Percentiles rank a stretch among this genome's conserved stretches.
phyloP scores from a whole-genome alignment of 2,329 filamentous ascomycete genomes.

The Pseudogymnoascus sp. region DNA sequence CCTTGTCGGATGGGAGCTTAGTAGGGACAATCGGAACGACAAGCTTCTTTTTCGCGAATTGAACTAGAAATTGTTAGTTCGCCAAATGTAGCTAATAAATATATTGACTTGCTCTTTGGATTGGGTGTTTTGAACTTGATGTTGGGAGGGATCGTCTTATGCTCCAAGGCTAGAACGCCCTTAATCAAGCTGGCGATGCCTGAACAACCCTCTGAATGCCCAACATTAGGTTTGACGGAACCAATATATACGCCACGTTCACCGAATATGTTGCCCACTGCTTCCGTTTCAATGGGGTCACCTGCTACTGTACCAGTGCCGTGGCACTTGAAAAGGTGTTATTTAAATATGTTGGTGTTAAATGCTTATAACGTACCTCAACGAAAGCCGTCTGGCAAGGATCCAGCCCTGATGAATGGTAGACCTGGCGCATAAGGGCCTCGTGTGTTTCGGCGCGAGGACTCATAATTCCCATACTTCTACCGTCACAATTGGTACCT shows the following conservation, averaged over 20 bases:
- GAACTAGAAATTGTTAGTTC: no score
- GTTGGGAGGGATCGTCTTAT: conserved; percentile 15
- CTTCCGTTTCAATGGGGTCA: conserved; percentile 14
- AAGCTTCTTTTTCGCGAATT: background rate
- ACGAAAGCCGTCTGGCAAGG: conserved; percentile 12
- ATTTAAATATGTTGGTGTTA: no score
- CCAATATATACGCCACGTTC: conserved; percentile 13
- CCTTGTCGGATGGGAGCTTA: background rate
- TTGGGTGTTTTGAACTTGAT: conserved; percentile 28
- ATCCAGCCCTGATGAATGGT: conserved; percentile 21
- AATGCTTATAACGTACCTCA: background rate
- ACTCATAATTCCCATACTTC: conserved; percentile 36
- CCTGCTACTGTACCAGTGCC: conserved; percentile 10
- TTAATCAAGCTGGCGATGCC: conserved; percentile 24
- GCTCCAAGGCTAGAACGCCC: conserved; percentile 20
- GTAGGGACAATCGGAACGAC: background rate
- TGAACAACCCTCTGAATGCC: conserved; percentile 20
- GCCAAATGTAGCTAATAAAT: no score
- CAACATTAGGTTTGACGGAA: conserved; percentile 24
- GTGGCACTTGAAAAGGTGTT: background rate
- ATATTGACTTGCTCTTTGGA: conserved; percentile 12
- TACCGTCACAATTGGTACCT: conserved; percentile 37
- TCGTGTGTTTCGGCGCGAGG: conserved; percentile 32
- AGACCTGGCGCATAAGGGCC: conserved; percentile 24
- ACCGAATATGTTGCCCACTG: conserved; percentile 17